A percentile compares a stretch with the other conserved stretches of the same genome.
Conservation (phyloP, 768 basidiomycete species). For the Lentinula lateritia region DNA sequence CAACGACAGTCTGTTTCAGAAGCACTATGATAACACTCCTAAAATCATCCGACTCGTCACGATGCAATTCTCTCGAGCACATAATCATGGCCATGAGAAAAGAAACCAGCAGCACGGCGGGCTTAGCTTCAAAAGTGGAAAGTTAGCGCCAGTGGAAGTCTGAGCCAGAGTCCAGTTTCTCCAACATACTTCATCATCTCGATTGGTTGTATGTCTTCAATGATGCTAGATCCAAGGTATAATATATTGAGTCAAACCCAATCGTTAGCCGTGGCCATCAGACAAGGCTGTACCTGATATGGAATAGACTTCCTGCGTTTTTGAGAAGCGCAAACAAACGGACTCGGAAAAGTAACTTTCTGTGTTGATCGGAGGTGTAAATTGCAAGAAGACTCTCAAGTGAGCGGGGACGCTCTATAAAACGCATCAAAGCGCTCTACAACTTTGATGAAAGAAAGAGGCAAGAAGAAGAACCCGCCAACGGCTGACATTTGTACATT, state of each 20-base stretch:
- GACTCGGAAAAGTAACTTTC: background rate
- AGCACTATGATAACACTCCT: no score
- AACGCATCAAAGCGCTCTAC: background rate
- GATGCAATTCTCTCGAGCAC: no score
- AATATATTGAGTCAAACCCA: background rate
- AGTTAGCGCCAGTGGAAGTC: background rate
- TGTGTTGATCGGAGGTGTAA: background rate
- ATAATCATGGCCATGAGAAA: no score
- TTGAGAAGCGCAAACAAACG: background rate
- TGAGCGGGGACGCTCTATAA: background rate
- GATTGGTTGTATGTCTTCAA: background rate
- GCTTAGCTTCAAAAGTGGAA: background rate
- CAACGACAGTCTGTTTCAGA: no score
- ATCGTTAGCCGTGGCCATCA: background rate
- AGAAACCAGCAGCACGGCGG: constrained; percentile 1
- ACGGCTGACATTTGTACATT: background rate
- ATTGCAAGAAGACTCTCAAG: background rate
- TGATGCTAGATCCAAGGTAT: background rate
- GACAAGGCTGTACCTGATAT: background rate
- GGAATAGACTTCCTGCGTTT: no score
- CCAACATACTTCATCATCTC: background rate
- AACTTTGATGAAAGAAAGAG: background rate
- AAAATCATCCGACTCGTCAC: no score
- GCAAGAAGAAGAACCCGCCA: background rate
- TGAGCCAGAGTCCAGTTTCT: constrained; percentile 3